These are phyloP conservation scores for Gaeumannomyces sp. DNA, from an alignment of 2,329 filamentous ascomycete species.

Conservation along the genomic window DNA sequence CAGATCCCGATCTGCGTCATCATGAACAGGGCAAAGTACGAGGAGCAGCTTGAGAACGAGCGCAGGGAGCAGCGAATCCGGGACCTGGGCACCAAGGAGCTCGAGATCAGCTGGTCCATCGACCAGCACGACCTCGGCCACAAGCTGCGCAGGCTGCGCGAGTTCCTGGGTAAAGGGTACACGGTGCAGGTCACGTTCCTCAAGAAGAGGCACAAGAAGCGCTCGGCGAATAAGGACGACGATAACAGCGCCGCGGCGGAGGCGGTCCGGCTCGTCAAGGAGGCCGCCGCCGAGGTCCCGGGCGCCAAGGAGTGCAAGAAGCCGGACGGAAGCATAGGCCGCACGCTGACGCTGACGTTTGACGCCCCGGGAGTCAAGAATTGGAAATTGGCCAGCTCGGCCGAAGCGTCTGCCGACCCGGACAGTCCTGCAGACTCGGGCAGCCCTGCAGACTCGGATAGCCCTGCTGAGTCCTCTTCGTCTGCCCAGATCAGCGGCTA, in stretches of 20 bases:
- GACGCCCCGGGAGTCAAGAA: conserved; percentile 26
- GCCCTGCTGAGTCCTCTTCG: too few species aligned
- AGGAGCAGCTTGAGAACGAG: conserved; percentile 35
- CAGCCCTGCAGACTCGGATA: background rate
- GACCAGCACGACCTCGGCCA: conserved; percentile 67
- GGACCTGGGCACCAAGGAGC: conserved; percentile 54
- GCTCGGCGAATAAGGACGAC: conserved; percentile 54
- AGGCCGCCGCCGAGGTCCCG: conserved; percentile 23
- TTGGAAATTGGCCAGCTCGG: background rate
- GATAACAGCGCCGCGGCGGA: conserved; percentile 53
- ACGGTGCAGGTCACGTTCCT: conserved; percentile 69
- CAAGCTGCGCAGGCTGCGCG: conserved; percentile 58
- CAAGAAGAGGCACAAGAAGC: conserved; percentile 58
- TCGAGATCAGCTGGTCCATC: conserved; percentile 92
- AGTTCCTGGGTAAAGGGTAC: conserved; percentile 68
- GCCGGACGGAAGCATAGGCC: conserved; percentile 36
- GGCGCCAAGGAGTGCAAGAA: conserved; percentile 34
- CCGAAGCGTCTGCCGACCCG: background rate
- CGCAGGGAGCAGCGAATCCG: conserved; percentile 31
- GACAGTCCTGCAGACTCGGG: too few species aligned
- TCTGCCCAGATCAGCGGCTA: background rate
- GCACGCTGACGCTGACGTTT: conserved; percentile 29
- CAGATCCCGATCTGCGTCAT: conserved; percentile 63
- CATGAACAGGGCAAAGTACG: conserved; percentile 49
- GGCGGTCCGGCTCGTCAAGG: conserved; percentile 41